Evolutionary conservation across 2,329 filamentous ascomycete species (phyloP).

Genomic region (Graphiopsis chlorocephala): DNA sequence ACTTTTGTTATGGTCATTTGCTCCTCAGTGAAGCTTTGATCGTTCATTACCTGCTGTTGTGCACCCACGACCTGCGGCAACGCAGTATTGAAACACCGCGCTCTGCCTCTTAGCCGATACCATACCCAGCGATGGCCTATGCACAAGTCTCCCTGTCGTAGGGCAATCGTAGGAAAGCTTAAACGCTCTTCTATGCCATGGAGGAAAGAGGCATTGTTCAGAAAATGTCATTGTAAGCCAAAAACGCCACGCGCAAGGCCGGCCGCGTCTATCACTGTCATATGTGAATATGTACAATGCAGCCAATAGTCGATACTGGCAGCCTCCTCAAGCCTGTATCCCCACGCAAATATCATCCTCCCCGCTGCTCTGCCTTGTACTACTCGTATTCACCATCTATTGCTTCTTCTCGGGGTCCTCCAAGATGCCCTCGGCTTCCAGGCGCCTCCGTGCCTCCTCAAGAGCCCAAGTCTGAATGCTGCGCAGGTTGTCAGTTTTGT

Average conservation of each 20-base stretch:
- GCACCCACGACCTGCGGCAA: background rate
- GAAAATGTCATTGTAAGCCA: constrained; percentile 15
- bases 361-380: background rate
- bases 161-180: background rate
- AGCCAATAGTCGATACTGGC: constrained; percentile 8
- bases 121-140: background rate
- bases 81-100: background rate
- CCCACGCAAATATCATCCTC: constrained; percentile 1
- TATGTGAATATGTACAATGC: constrained; percentile 20
- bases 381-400: constrained; percentile 4
- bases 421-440: constrained; percentile 93
- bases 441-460: constrained; percentile 89
- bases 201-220: constrained; percentile 6
- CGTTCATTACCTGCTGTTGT: background rate
- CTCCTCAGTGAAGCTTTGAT: background rate
- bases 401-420: constrained; percentile 62
- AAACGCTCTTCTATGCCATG: background rate
- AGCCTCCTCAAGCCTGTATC: constrained; percentile 11
- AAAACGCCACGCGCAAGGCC: constrained; percentile 12
- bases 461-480: constrained; percentile 99
- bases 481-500: constrained; percentile 15
- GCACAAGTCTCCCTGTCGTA: background rate
- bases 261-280: constrained; percentile 18
- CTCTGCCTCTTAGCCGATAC: background rate
- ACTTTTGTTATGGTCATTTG: background rate